A percentile compares a stretch with the other conserved stretches of the same genome.
These are phyloP conservation scores for Phialophora macrospora DNA, from an alignment of 2,329 filamentous ascomycete species.

Conservation along the genomic window DNA sequence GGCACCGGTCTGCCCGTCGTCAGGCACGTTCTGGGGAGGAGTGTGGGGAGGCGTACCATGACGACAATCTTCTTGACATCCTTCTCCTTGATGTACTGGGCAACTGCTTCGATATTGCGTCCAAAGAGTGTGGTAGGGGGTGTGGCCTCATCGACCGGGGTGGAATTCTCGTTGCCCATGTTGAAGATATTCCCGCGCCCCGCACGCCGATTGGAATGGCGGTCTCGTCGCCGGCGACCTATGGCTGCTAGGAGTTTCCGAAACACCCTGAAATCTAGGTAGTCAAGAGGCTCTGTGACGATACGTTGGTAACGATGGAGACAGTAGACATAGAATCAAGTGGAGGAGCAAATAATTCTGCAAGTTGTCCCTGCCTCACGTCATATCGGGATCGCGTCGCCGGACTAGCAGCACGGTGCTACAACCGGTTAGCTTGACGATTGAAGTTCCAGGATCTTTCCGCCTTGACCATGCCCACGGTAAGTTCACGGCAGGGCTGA, in stretches of 20 bases:
- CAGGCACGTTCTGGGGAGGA: background rate
- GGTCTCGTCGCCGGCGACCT: constrained; percentile 56
- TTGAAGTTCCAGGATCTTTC: background rate
- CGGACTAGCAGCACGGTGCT: background rate
- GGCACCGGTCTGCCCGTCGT: constrained; percentile 68
- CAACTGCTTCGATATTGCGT: constrained; percentile 74
- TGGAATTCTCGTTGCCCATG: constrained; percentile 88
- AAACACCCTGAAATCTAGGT: constrained; percentile 18
- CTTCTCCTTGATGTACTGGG: constrained; percentile 77
- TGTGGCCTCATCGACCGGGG: constrained; percentile 66
- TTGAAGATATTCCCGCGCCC: constrained; percentile 48
- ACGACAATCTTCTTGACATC: constrained; percentile 75
- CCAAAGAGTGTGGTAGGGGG: constrained; percentile 68
- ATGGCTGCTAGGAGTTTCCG: constrained; percentile 45
- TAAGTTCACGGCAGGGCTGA: no score
- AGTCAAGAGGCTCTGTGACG: background rate
- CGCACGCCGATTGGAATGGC: constrained; percentile 47
- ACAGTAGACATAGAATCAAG: background rate
- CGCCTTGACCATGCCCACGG: no score
- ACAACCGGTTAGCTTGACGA: background rate
- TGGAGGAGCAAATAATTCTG: background rate
- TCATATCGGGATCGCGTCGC: background rate
- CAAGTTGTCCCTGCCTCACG: background rate
- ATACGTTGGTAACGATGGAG: background rate
- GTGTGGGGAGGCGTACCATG: constrained; percentile 58